Evolutionary conservation across 148 eudicot species (phyloP).

Genomic region (Camellia sinensis): DNA sequence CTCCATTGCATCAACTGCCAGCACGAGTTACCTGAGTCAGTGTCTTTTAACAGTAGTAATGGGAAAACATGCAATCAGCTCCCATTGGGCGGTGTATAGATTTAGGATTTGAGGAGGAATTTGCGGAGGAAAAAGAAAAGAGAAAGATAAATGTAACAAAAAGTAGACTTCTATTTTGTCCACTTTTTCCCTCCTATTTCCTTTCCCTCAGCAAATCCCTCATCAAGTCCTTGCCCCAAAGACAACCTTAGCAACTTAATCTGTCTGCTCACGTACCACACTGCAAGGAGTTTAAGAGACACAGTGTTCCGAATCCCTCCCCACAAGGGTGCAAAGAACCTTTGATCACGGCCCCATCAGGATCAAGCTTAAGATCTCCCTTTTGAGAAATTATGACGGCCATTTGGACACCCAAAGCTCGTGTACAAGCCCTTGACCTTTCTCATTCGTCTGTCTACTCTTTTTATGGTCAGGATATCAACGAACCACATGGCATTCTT

Average conservation of each 20-base stretch:
- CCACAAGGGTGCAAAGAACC: not conserved
- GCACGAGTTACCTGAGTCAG: not conserved
- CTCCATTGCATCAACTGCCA: not conserved
- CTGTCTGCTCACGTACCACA: not conserved
- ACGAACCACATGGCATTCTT: conserved; percentile 77
- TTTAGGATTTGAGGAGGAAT: too few species aligned
- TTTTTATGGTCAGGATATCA: conserved; percentile 31
- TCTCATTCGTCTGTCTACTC: not conserved
- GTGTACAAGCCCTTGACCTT: not conserved
- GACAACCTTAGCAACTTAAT: not conserved
- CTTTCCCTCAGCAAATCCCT: too few species aligned
- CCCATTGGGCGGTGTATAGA: too few species aligned
- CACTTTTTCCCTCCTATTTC: too few species aligned
- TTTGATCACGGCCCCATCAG: not conserved
- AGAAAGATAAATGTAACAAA: too few species aligned
- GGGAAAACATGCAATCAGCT: too few species aligned
- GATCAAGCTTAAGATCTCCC: not conserved
- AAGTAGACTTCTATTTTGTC: too few species aligned
- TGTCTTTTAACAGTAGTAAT: not conserved
- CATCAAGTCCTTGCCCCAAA: too few species aligned
- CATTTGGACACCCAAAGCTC: not conserved
- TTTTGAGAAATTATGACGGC: not conserved
- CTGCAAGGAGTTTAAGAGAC: not conserved
- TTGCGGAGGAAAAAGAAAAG: too few species aligned
- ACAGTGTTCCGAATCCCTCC: not conserved